phyloP scores from a whole-genome alignment of 139 green algal species.

The Gonium pectorale region DNA sequence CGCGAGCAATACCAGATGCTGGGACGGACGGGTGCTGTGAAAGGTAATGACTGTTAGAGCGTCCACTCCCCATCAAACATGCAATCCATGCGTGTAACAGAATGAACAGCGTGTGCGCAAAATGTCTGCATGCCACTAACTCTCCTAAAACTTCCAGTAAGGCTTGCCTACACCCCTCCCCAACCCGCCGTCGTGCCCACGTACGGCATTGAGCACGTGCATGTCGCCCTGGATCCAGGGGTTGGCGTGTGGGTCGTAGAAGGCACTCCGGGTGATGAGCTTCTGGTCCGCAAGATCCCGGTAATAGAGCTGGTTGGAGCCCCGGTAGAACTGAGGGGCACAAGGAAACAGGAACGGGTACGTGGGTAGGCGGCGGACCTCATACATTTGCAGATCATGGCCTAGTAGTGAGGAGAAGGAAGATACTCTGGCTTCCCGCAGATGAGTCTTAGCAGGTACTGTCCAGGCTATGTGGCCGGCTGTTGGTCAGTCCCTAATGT shows the following conservation, averaged over 20 bases:
- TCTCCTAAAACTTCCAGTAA: too few relatives aligned
- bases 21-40: too few relatives aligned
- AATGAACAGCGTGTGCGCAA: too few relatives aligned
- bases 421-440: background rate
- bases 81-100: too few relatives aligned
- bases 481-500: background rate
- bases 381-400: background rate
- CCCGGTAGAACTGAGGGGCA: constrained; percentile 3
- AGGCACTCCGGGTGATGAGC: background rate
- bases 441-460: background rate
- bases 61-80: too few relatives aligned
- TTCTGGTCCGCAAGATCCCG: background rate
- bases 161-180: too few relatives aligned
- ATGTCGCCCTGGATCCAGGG: constrained; percentile 31
- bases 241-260: background rate
- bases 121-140: too few relatives aligned
- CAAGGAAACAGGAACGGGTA: background rate
- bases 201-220: background rate
- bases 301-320: background rate
- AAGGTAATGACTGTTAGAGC: too few relatives aligned
- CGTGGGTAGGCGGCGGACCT: too few relatives aligned
- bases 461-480: background rate
- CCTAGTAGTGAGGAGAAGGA: background rate
- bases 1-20: too few relatives aligned
- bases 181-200: too few relatives aligned